Evolutionary conservation across 306 rosid species (phyloP), one percentile per base, ranked within the genome.

Genomic region (Medicago truncatula): DNA sequence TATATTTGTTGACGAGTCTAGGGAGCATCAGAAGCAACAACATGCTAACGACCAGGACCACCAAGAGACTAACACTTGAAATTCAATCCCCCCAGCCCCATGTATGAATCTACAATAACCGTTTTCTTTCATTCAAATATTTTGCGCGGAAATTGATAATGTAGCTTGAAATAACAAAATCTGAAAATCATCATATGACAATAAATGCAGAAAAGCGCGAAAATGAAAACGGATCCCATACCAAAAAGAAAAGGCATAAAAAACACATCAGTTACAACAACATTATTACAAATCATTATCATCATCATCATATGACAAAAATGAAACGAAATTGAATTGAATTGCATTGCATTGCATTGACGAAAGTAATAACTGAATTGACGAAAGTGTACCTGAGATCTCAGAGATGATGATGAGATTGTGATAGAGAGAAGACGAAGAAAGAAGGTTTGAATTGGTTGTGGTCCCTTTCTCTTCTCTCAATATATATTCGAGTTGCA

Each of bases 321-420:
- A 13, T 10, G 12, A 61, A 39, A 58, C 3, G 70, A 64, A 39
- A 86, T 71, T n/a, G 82, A 38, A 34, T 34, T 28, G 4, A 28
- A 78, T 81, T 67, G 73, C 31, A 28, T 28, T 28, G 34, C 34
- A 86, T 28, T 5, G 38, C 38, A 78, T 81, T 68, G 73, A 84
- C 16, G 64, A 57, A 70, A 57, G 64, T 41, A 75, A 75, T 56
- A 41, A 74, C 68, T 50, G 6, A 78, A 85, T 63, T 72, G 73
- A 80, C 86, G 31, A 25, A 21, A 1, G 85, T 41, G 52, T 84
- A 88, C 92, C 96, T 78, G 96, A 84, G 88, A 91, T 85, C 88
- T 81, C 76, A 44, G 81, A 54, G 65, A 76, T 75, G 84, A 46
- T 46, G 52, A 43, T 43, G 47, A 59, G 70, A 54, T 76, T 80